phyloP scores from a whole-genome alignment of 176 grass and related monocot genomes.

The Miscanthus lutarioriparius region DNA sequence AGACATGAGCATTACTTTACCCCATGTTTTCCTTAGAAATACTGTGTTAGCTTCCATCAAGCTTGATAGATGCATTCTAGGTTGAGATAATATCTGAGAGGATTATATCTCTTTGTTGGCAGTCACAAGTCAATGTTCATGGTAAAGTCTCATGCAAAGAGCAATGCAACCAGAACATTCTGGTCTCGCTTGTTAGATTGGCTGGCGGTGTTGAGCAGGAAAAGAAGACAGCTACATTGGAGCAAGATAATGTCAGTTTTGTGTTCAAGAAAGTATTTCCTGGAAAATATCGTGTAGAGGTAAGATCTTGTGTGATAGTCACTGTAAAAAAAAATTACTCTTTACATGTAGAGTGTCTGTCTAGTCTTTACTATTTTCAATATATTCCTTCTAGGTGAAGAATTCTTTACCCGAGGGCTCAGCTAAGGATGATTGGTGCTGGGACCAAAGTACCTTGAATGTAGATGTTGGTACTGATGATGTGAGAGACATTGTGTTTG shows the following conservation, averaged over 20 bases:
- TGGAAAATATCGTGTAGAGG: conserved; percentile 90
- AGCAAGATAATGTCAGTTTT: conserved; percentile 69
- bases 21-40: conserved; percentile 1
- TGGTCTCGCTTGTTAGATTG: conserved; percentile 75
- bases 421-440: conserved; percentile 83
- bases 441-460: conserved; percentile 71
- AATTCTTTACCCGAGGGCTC: conserved; percentile 41
- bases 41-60: conserved; percentile 10
- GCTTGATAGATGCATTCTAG: conserved; percentile 17
- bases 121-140: conserved; percentile 94
- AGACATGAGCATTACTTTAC: conserved; percentile 27
- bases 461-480: conserved; percentile 79
- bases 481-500: conserved; percentile 75
- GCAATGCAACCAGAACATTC: conserved; percentile 69
- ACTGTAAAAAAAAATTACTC: neutral
- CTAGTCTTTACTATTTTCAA: conserved; percentile 7
- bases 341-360: conserved; percentile 8
- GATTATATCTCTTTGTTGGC: conserved; percentile 36
- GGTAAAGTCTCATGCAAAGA: conserved; percentile 88
- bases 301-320: conserved; percentile 36
- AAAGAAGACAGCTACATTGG: conserved; percentile 59
- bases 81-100: conserved; percentile 33
- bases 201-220: conserved; percentile 56
- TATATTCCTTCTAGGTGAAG: conserved; percentile 53
- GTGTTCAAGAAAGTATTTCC: conserved; percentile 87